These are phyloP conservation scores for Taxawa tesnikishii DNA, from an alignment of 2,329 filamentous ascomycete species.

Conservation along the genomic window DNA sequence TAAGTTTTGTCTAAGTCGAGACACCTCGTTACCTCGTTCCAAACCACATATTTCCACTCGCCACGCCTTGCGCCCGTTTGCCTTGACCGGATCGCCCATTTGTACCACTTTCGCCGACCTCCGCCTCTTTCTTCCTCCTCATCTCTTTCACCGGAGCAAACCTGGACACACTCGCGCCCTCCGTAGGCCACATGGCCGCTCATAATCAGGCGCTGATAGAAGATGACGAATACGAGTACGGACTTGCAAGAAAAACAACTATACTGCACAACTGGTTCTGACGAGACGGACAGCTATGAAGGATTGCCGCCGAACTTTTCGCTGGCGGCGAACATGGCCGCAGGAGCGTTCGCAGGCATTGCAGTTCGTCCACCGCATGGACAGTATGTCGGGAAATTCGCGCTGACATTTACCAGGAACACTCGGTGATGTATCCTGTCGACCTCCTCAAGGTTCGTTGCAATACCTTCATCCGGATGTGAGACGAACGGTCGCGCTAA, in stretches of 20 bases:
- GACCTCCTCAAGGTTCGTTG: conserved; percentile 82
- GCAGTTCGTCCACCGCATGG: conserved; percentile 47
- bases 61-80: too few species aligned
- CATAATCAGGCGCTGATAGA: conserved; percentile 19
- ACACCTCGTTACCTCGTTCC: too few species aligned
- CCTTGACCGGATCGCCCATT: too few species aligned
- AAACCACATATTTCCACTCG: too few species aligned
- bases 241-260: conserved; percentile 1
- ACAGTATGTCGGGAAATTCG: background rate
- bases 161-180: conserved; percentile 8
- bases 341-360: conserved; percentile 93
- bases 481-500: background rate
- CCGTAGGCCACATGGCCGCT: conserved; percentile 14
- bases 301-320: conserved; percentile 89
- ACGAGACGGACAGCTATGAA: conserved; percentile 56
- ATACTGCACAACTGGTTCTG: conserved; percentile 1
- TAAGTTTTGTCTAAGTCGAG: too few species aligned
- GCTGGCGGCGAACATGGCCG: conserved; percentile 84
- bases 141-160: conserved; percentile 1
- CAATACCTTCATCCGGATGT: background rate
- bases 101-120: too few species aligned
- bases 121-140: too few species aligned
- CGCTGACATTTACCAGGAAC: conserved; percentile 51
- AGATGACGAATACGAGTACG: conserved; percentile 23
- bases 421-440: conserved; percentile 98